A percentile compares a stretch with the other conserved stretches of the same genome.
These are phyloP conservation scores for Boletus edulis DNA, from an alignment of 768 basidiomycete species.

Conservation along the genomic window DNA sequence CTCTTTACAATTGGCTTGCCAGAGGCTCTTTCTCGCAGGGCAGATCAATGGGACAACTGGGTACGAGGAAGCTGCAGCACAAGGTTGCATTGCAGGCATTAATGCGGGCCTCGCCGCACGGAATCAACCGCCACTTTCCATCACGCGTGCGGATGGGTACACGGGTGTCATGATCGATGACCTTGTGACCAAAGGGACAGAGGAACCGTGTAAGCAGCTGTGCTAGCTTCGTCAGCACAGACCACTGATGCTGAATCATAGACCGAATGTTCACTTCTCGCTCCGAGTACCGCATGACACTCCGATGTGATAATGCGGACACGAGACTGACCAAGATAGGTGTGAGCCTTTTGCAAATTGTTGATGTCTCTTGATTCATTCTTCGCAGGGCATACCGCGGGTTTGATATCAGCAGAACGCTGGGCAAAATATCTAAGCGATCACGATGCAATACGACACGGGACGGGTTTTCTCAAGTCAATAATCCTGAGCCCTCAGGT, in stretches of 20 bases:
- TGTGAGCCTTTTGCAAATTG: constrained; percentile 17
- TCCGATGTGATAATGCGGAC: constrained; percentile 90
- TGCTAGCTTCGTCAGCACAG: neutral
- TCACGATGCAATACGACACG: constrained; percentile 34
- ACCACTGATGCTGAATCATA: constrained; percentile 29
- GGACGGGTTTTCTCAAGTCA: constrained; percentile 34
- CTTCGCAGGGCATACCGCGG: constrained; percentile 36
- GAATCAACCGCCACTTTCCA: constrained; percentile 50
- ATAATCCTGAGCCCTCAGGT: constrained; percentile 43
- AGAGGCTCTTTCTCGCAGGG: constrained; percentile 86
- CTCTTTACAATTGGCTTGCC: neutral
- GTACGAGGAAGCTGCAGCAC: constrained; percentile 92
- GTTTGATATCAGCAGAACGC: constrained; percentile 42
- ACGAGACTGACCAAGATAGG: constrained; percentile 77
- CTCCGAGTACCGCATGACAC: constrained; percentile 86
- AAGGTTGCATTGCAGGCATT: constrained; percentile 84
- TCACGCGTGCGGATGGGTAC: constrained; percentile 85
- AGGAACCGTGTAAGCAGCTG: constrained; percentile 72
- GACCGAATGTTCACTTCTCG: constrained; percentile 94
- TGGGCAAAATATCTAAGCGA: constrained; percentile 39
- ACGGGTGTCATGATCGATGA: constrained; percentile 93
- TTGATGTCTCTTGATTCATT: neutral
- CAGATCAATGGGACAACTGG: constrained; percentile 95
- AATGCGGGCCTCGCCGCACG: constrained; percentile 78
- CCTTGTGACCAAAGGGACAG: constrained; percentile 81